Conservation (phyloP, 2,329 filamentous ascomycete species). For the Penicillium sp. region DNA sequence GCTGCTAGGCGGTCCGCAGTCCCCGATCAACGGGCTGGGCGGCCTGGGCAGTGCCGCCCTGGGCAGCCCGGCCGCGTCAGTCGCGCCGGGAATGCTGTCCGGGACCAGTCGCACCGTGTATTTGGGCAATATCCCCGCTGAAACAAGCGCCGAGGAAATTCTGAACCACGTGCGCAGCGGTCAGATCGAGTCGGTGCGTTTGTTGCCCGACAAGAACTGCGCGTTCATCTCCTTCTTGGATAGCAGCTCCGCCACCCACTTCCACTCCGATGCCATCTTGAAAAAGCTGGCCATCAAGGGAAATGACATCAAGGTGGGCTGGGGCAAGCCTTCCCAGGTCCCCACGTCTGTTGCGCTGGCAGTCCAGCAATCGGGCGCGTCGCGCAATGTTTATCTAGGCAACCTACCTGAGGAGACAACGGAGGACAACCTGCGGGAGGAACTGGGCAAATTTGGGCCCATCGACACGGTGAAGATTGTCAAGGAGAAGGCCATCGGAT, state of each 20-base stretch:
- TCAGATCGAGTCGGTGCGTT: conserved; percentile 96
- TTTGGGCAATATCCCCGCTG: conserved; percentile 95
- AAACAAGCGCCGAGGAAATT: conserved; percentile 95
- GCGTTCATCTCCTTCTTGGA: conserved; percentile 99
- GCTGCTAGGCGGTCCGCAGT: conserved; percentile 77
- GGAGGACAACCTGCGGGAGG: conserved; percentile 90
- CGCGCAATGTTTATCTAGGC: conserved; percentile 93
- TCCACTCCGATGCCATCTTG: conserved; percentile 98
- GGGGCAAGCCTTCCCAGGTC: conserved; percentile 97
- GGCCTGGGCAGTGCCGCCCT: conserved; percentile 59
- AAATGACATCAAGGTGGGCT: conserved; percentile 98
- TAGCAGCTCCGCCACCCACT: conserved; percentile 94
- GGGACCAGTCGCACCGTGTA: conserved; percentile 96
- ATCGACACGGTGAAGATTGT: conserved; percentile 98
- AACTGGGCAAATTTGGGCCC: conserved; percentile 90
- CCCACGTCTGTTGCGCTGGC: conserved; percentile 96
- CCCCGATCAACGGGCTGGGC: conserved; percentile 73
- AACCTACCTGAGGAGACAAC: conserved; percentile 86
- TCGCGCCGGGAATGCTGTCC: conserved; percentile 76
- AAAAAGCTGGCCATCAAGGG: conserved; percentile 99
- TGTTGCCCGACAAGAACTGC: conserved; percentile 98
- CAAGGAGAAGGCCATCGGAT: conserved; percentile 95
- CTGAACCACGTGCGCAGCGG: conserved; percentile 93
- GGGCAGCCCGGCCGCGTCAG: conserved; percentile 67
- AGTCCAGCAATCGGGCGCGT: conserved; percentile 95